phyloP scores from a whole-genome alignment of 345 rosid genomes.

The Bretschneidera sinensis region DNA sequence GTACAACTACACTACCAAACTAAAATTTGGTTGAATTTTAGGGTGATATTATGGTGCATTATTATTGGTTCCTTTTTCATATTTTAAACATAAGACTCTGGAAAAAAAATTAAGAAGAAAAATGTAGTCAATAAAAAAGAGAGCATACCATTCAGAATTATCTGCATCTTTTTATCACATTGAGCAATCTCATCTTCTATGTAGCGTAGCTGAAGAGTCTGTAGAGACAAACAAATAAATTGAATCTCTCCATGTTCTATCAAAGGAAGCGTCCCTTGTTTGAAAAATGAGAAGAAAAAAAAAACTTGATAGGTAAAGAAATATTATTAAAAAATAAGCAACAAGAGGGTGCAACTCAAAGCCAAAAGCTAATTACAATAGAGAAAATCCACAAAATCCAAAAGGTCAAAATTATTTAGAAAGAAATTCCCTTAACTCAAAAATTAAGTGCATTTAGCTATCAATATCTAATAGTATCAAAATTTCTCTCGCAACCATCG shows the following conservation, averaged over 20 bases:
- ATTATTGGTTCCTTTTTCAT: too few species aligned
- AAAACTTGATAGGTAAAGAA: not conserved
- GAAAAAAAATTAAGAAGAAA: not conserved
- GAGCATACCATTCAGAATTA: conserved; percentile 39
- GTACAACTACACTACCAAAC: too few species aligned
- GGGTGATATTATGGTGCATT: too few species aligned
- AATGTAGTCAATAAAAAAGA: not conserved
- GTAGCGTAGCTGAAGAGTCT: conserved; percentile 58
- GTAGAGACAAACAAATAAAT: conserved; percentile 17
- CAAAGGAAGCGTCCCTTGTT: conserved; percentile 1
- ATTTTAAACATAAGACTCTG: too few species aligned
- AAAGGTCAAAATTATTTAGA: too few species aligned
- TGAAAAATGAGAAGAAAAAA: not conserved
- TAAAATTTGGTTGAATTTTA: too few species aligned
- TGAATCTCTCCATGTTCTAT: not conserved
- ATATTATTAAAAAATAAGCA: not conserved
- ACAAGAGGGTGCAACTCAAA: not conserved
- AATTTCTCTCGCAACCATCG: too few species aligned
- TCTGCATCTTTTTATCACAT: conserved; percentile 48
- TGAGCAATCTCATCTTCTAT: conserved; percentile 67
- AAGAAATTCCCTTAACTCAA: too few species aligned
- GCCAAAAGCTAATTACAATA: too few species aligned
- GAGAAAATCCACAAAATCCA: too few species aligned
- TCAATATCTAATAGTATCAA: too few species aligned
- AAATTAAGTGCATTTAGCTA: too few species aligned